phyloP scores from a whole-genome alignment of 2,329 filamentous ascomycete species.

The Alternaria gaisen region DNA sequence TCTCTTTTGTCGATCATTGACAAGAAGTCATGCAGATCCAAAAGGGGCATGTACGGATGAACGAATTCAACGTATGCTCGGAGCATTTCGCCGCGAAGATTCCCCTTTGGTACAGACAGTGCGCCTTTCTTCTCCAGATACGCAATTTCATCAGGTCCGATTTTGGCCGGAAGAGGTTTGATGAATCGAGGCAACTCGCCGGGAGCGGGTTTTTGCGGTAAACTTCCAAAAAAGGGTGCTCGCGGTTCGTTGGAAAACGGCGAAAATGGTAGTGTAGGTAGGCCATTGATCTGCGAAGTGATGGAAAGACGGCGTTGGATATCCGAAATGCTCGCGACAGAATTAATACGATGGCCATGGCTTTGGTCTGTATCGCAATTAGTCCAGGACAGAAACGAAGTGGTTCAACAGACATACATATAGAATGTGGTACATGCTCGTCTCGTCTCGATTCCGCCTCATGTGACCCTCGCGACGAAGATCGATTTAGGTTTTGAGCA shows the following conservation, averaged over 20 bases:
- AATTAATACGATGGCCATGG: conserved; percentile 54
- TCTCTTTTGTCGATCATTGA: conserved; percentile 70
- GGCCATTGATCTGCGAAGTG: conserved; percentile 45
- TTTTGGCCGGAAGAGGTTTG: conserved; percentile 78
- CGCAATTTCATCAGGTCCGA: conserved; percentile 81
- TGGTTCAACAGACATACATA: conserved; percentile 61
- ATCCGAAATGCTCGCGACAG: conserved; percentile 52
- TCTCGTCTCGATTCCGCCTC: conserved; percentile 59
- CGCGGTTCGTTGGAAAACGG: conserved; percentile 43
- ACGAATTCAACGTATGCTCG: conserved; percentile 88
- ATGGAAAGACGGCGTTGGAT: conserved; percentile 58
- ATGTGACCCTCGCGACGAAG: conserved; percentile 51
- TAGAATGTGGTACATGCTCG: conserved; percentile 69
- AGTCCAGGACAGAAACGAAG: conserved; percentile 25
- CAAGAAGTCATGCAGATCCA: conserved; percentile 72
- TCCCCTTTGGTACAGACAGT: conserved; percentile 74
- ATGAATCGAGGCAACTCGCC: conserved; percentile 72
- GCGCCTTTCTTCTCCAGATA: conserved; percentile 88
- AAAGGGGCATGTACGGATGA: conserved; percentile 90
- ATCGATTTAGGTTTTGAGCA: conserved; percentile 40
- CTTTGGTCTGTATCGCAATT: conserved; percentile 56
- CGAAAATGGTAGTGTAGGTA: conserved; percentile 48
- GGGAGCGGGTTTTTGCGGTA: conserved; percentile 56
- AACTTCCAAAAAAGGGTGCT: conserved; percentile 55
- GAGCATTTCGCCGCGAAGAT: conserved; percentile 81